Base-by-base conservation (phyloP, 805 yeast species). In the Lipomyces mesembrius region DNA sequence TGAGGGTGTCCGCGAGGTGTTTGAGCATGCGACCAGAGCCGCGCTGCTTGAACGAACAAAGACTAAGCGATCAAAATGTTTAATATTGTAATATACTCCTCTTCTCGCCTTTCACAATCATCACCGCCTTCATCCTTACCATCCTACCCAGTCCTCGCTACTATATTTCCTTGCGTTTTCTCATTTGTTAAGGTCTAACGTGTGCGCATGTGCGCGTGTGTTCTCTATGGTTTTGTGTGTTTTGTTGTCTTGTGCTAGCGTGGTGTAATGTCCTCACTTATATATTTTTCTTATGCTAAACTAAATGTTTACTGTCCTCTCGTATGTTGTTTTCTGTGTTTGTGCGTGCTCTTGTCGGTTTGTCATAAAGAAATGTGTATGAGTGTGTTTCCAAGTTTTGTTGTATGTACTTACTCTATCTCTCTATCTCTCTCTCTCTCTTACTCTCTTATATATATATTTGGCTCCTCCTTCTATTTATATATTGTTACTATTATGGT, bases 1-100 rank as follows among this genome's bases (percentile, higher is more conserved):
- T 76, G 89, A 88, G 79, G 96, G 96, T 81, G 97, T 92, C 67
- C 88, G 91, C 79, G 96, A 91, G 79, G 97, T 92, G 66, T 92
- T 92, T 77, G 96, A 91, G 82, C 87, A 90, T 73, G 97, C 97
- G 43, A 91, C 97, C 29, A 86, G 97, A 79, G 97, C 97, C 64
- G 91, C 97, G 22, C 85, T 92, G 75, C 85, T 84, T 82, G 86
- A 87, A 86, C 88, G 79, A 85, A 83, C 75, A 78, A 80, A 78
- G 77, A 74, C 75, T 78, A 80, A 79, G 76, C 84, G 84, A 85
- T 84, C 85, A 81, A 87, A 86, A 82, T 90, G 96, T 83, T 81
- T 83, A 74, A 83, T 90, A 72, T 85, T 90, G 81, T 90, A 70
- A 63, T 53, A 66, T 64, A 60, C 34, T 52, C 56, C 35, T 5